A percentile compares a stretch with the other conserved stretches of the same genome.
Conservation (phyloP, 169 alveolate genomes). For the Fabrea salina region DNA sequence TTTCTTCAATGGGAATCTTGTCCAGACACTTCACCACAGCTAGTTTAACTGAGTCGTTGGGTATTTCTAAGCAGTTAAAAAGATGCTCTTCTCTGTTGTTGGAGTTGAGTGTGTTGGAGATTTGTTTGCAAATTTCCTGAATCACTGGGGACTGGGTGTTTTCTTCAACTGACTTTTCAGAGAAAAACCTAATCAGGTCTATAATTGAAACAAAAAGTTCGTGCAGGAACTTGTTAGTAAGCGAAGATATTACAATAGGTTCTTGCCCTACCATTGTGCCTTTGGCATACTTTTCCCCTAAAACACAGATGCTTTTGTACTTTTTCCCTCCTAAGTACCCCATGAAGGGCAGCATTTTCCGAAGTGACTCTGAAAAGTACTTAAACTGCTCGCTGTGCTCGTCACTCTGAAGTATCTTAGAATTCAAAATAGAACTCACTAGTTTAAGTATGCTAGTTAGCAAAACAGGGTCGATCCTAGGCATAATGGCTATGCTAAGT, state of each 20-base stretch:
- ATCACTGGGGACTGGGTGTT: neutral
- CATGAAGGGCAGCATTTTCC: constrained; percentile 10
- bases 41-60: constrained; percentile 57
- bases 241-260: neutral
- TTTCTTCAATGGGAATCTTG: constrained; percentile 47
- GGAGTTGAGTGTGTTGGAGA: constrained; percentile 48
- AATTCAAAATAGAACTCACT: neutral
- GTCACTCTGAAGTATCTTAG: neutral
- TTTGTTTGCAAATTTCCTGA: constrained; percentile 31
- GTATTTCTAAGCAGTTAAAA: constrained; percentile 57
- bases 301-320: constrained; percentile 18
- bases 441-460: neutral
- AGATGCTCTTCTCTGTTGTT: constrained; percentile 43
- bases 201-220: constrained; percentile 49
- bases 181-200: constrained; percentile 45
- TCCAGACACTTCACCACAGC: constrained; percentile 57
- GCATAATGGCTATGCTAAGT: neutral
- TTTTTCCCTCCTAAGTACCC: constrained; percentile 31
- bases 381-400: neutral
- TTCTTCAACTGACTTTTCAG: constrained; percentile 41
- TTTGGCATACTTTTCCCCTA: constrained; percentile 22
- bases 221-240: constrained; percentile 30
- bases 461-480: constrained; percentile 19
- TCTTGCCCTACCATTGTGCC: constrained; percentile 35
- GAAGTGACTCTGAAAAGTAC: neutral